Conservation (phyloP, 495 filamentous ascomycete genomes). For the Mytilinidion resinicola region DNA sequence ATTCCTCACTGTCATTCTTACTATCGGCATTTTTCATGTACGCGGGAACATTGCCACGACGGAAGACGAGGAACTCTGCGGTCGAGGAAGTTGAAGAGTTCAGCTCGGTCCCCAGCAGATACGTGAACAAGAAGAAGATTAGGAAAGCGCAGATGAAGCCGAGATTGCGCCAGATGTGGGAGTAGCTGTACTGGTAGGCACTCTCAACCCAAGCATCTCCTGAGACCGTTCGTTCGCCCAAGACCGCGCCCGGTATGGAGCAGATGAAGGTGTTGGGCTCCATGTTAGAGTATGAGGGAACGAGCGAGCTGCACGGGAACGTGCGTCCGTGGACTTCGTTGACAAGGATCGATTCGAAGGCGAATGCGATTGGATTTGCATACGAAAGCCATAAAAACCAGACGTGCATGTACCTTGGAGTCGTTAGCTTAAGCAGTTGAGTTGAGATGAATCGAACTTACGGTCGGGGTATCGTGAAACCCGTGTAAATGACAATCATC, state of each 20-base stretch:
- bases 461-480: constrained; percentile 64
- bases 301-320: constrained; percentile 10
- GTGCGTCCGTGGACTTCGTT: constrained; percentile 20
- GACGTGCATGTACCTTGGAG: constrained; percentile 7
- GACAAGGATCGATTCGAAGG: constrained; percentile 12
- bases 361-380: constrained; percentile 18
- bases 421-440: not conserved
- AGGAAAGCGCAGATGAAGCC: constrained; percentile 16
- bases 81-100: constrained; percentile 47
- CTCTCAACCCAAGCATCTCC: constrained; percentile 5
- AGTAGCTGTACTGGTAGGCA: constrained; percentile 5
- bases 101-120: constrained; percentile 43
- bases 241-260: not conserved
- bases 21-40: not conserved
- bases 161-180: constrained; percentile 17
- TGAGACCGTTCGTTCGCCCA: constrained; percentile 1
- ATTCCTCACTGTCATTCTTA: not conserved
- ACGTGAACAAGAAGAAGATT: constrained; percentile 27
- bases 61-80: constrained; percentile 50
- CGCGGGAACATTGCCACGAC: constrained; percentile 3
- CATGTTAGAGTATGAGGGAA: constrained; percentile 8
- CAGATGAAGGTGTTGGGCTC: constrained; percentile 4
- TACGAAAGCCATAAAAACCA: constrained; percentile 11
- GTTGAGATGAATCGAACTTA: constrained; percentile 56
- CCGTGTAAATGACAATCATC: constrained; percentile 73